A percentile compares a stretch with the other conserved stretches of the same genome.
Evolutionary conservation across 768 basidiomycete genomes (phyloP).

Genomic region (Kockovaella imperatae): DNA sequence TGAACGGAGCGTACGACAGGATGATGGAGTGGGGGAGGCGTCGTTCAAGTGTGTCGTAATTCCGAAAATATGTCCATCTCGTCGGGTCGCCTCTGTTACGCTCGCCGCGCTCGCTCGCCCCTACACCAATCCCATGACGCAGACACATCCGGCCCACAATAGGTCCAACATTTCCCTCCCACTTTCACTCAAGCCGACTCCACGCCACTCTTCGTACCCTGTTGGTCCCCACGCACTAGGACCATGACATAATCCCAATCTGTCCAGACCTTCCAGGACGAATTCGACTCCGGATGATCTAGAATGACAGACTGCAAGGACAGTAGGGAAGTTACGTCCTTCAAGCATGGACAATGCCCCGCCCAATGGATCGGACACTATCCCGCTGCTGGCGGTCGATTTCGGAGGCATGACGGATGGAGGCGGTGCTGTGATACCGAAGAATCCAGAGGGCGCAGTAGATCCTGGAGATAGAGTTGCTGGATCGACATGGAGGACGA

Average conservation of each 20-base stretch:
- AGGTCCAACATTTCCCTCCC: conserved; percentile 41
- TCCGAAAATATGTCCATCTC: too few species aligned
- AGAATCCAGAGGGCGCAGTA: too few species aligned
- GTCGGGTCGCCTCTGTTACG: too few species aligned
- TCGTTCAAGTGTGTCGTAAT: too few species aligned
- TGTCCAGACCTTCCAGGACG: conserved; percentile 65
- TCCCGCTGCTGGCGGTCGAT: conserved; percentile 8
- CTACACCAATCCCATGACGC: conserved; percentile 36
- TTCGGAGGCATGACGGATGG: too few species aligned
- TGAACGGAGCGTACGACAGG: too few species aligned
- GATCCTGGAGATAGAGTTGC: too few species aligned
- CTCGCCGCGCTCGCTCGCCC: too few species aligned
- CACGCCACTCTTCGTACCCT: conserved; percentile 45
- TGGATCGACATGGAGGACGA: too few species aligned
- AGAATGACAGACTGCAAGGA: conserved; percentile 47
- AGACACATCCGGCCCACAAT: conserved; percentile 42
- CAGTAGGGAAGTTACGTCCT: conserved; percentile 55
- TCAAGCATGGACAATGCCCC: conserved; percentile 51
- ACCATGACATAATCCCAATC: conserved; percentile 59
- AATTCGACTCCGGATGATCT: conserved; percentile 56
- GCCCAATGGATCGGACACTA: conserved; percentile 3
- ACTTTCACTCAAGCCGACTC: conserved; percentile 36
- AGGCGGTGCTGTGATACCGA: too few species aligned
- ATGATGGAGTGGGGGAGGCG: too few species aligned
- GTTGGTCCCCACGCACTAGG: conserved; percentile 47